These are phyloP conservation scores for Hymenoscyphus linearis DNA, from an alignment of 2,329 filamentous ascomycete species.

Conservation along the genomic window DNA sequence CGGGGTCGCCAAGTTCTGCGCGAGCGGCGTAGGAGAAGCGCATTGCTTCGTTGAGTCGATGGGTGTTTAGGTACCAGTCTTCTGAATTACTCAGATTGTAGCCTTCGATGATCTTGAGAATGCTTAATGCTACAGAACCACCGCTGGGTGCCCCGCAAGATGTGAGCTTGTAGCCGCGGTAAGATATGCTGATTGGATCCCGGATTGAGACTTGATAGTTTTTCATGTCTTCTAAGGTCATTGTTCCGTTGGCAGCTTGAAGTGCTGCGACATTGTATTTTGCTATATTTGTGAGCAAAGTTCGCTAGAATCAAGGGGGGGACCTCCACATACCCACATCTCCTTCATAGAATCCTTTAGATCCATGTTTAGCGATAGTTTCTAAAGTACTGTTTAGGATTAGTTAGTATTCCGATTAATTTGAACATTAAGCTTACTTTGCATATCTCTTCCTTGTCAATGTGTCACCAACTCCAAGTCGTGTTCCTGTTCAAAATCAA, in stretches of 20 bases:
- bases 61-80: constrained; percentile 57
- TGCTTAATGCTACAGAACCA: constrained; percentile 61
- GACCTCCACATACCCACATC: constrained; percentile 37
- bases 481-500: constrained; percentile 38
- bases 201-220: constrained; percentile 63
- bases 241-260: constrained; percentile 55
- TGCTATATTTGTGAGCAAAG: constrained; percentile 33
- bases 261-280: constrained; percentile 55
- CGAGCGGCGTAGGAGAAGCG: constrained; percentile 81
- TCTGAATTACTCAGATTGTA: constrained; percentile 43
- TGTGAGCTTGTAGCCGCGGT: constrained; percentile 66
- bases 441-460: constrained; percentile 63
- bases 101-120: constrained; percentile 77
- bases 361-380: constrained; percentile 52
- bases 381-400: constrained; percentile 49
- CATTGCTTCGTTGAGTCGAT: constrained; percentile 83
- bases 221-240: constrained; percentile 55
- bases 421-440: constrained; percentile 31
- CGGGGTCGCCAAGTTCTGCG: constrained; percentile 76
- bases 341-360: constrained; percentile 58
- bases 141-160: constrained; percentile 69
- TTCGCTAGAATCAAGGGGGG: background rate
- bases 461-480: constrained; percentile 53
- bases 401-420: background rate
- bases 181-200: constrained; percentile 56